These are phyloP conservation scores for Heritiera fomes DNA, from an alignment of 345 rosid genomes.

Conservation along the genomic window DNA sequence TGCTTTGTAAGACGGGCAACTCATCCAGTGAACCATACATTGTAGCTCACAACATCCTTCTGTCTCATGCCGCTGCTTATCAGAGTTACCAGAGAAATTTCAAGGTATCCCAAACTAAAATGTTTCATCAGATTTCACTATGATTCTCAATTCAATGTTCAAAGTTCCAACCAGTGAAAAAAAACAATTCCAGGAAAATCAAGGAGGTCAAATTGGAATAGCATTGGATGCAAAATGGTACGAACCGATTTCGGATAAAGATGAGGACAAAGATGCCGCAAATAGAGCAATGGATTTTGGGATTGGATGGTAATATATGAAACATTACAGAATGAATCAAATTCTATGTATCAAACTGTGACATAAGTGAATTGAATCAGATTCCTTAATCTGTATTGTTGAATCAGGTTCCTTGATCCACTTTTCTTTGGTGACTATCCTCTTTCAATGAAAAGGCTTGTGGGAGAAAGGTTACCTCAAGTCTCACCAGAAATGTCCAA, in stretches of 20 bases:
- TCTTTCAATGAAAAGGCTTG: conserved; percentile 65
- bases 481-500: conserved; percentile 57
- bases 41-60: conserved; percentile 81
- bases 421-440: conserved; percentile 81
- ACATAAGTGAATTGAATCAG: conserved; percentile 3
- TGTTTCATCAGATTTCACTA: not conserved
- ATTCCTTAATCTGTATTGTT: conserved; percentile 17
- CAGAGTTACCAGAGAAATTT: conserved; percentile 57
- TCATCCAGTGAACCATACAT: conserved; percentile 76
- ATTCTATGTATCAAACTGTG: not conserved
- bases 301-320: conserved; percentile 63
- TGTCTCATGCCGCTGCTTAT: conserved; percentile 84
- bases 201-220: conserved; percentile 74
- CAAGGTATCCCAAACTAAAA: conserved; percentile 44
- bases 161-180: not conserved
- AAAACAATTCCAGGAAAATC: conserved; percentile 47
- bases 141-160: not conserved
- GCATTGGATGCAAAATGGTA: conserved; percentile 86
- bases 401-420: conserved; percentile 88
- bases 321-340: not conserved
- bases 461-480: conserved; percentile 68
- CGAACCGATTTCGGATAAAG: conserved; percentile 62
- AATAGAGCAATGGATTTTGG: conserved; percentile 77
- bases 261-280: conserved; percentile 85
- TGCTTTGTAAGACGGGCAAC: conserved; percentile 73